Evolutionary conservation across 331 rosid genomes (phyloP), one percentile per base, ranked within the genome.

Genomic region (Erythrophleum ivorense): DNA sequence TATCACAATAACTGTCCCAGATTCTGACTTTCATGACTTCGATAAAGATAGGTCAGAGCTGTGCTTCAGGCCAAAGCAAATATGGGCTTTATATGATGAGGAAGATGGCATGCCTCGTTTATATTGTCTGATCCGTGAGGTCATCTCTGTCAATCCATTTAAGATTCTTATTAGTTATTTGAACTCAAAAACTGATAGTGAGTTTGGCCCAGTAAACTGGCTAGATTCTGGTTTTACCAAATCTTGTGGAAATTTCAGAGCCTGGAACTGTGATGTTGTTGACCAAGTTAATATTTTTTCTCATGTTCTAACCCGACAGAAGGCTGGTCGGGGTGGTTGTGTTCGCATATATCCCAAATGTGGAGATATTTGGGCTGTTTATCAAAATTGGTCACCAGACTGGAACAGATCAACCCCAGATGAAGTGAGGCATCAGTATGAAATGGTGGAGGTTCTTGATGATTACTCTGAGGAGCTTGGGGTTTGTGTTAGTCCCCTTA

Each of bases 101-200:
- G 98, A 95, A 73, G 99, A 96, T 81, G 98, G 98, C 36, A 96
- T 96, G 99, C 99, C 99, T 31, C 95, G 99, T 55, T 86, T 96
- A 90, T 94, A 96, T 89, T 96, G 99, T 83, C 83, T 96, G 79
- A 86, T 96, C 85, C 99, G 98, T 5, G 98, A 96, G 88, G 88
- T 96, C 53, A 79, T 94, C 82, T 91, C 99, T 38, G 83, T 96
- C 71, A 87, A 81, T 71, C 99, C 99, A 66, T 96, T 96, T 60
- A 94, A 92, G 87, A 80, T 96, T 80, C 92, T 78, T 80, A 94
- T 96, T n/a, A 90, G 95, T 84, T 96, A 92, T 90, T 85, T 96
- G 89, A 88, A 80, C 84, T 96, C 99, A 19, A 96, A 94, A 84
- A 92, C 97, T 33, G 97, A 96, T 85, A 83, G 88, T 59, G 99